A percentile compares a stretch with the other conserved stretches of the same genome.
Evolutionary conservation across 202 grass and related monocot genomes (phyloP).

Genomic region (Panicum virgatum): DNA sequence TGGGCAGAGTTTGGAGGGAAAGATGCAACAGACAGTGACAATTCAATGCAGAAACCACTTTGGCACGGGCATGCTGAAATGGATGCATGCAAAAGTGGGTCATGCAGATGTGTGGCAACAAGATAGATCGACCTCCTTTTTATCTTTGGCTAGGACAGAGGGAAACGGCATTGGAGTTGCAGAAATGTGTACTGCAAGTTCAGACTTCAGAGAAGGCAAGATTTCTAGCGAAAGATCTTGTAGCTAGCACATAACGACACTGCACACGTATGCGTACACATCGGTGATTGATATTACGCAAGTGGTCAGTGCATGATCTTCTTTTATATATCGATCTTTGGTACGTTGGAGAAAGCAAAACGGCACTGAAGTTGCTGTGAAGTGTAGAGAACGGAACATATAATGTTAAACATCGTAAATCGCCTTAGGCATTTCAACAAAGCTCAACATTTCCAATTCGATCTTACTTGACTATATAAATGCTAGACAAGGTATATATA

Average conservation of each 20-base stretch:
- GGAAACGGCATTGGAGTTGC: constrained; percentile 11
- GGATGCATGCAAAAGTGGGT: constrained; percentile 19
- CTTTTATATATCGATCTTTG: constrained; percentile 5
- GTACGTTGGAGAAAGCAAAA: constrained; percentile 2
- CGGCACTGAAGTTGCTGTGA: not conserved
- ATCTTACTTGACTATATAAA: not conserved
- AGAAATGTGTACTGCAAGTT: constrained; percentile 28
- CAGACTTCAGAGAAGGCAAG: constrained; percentile 12
- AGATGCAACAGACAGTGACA: constrained; percentile 40
- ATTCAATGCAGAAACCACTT: constrained; percentile 56
- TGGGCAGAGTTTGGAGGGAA: constrained; percentile 27
- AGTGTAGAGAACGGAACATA: not conserved
- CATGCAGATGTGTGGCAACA: constrained; percentile 22
- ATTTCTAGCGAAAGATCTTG: constrained; percentile 25
- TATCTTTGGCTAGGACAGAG: constrained; percentile 20
- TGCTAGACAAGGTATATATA: not conserved
- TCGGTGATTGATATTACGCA: not conserved
- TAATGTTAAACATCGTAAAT: not conserved
- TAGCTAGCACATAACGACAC: constrained; percentile 15
- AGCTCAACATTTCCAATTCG: not conserved
- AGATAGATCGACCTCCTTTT: constrained; percentile 33
- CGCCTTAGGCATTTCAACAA: not conserved
- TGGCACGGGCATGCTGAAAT: not conserved
- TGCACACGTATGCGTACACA: constrained; percentile 17
- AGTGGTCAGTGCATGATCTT: not conserved